Percentiles rank a stretch among this genome's conserved stretches.
Conservation (phyloP, 2,329 filamentous ascomycete genomes). For the Colletotrichum sp. region DNA sequence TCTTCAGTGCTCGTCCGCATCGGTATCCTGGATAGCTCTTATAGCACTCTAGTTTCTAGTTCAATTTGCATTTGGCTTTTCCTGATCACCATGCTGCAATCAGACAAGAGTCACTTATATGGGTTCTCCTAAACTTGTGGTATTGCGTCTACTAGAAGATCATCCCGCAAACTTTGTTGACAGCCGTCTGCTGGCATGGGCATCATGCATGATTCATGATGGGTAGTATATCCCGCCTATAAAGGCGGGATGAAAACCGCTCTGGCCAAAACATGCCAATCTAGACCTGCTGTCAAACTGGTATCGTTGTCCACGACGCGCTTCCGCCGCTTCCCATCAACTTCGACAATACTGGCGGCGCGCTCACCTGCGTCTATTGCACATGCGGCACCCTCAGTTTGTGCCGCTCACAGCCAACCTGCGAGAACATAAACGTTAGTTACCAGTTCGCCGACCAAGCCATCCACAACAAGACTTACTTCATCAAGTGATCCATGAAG, state of each 20-base stretch:
- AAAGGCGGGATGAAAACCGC: not conserved
- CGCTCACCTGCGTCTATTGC: not conserved
- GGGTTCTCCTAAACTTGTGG: not conserved
- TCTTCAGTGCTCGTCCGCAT: not conserved
- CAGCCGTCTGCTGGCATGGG: not conserved
- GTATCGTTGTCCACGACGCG: not conserved
- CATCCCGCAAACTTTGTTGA: not conserved
- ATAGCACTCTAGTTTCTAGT: not conserved
- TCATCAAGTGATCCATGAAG: slow-evolving; percentile 99
- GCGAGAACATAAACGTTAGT: slow-evolving; percentile 8
- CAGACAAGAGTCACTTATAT: not conserved
- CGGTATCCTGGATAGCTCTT: not conserved
- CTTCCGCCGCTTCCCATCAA: not conserved
- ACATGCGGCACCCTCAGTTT: slow-evolving; percentile 48
- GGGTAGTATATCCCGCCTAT: not conserved
- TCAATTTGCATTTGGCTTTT: not conserved
- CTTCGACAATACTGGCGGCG: not conserved
- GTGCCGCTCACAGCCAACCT: slow-evolving; percentile 69
- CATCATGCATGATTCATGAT: not conserved
- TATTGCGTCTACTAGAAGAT: not conserved
- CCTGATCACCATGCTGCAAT: not conserved
- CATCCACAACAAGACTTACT: slow-evolving; percentile 60
- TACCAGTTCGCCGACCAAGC: not conserved
- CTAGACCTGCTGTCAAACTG: not conserved
- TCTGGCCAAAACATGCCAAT: not conserved